Evolutionary conservation across 768 basidiomycete genomes (phyloP), one percentile per base, ranked within the genome.

Genomic region (Leucosporidium yakuticum): DNA sequence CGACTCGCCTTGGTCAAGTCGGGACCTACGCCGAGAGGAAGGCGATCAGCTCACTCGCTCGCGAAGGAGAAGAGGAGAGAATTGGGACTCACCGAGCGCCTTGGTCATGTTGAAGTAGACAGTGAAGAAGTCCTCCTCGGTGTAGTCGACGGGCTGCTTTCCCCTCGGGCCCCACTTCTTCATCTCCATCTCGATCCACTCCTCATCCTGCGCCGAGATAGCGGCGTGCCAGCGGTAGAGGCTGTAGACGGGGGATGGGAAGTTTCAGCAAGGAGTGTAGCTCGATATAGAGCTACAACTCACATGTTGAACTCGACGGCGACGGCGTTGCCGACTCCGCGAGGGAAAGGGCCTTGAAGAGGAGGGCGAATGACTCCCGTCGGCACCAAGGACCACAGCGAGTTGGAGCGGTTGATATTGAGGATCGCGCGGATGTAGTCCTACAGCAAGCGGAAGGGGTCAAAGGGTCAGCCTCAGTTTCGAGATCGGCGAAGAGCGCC

Each of bases 181-280:
- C 39, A 44, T 44, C 39, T 44, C 77, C 25, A 73, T 69, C 59
- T 79, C 76, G 20, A 78, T 76, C 79, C 80, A 81, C 17, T 70
- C 4, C 54, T 79, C 76, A 69, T 79, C 78, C 20, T 70, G 58
- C 49, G 65, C 31, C 8, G 78, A 77, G n/a, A 78, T 78, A 50
- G 73, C 75, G 7, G 76, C 76, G 66, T 78, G 81, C 79, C 78
- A 81, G 70, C 80, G 76, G 62, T 76, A 77, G 48, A 77, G 69
- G 19, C 74, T 48, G 64, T 75, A 32, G 65, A 57, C 48, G 25
- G 19, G 36, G 44, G 56, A 29, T 6, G 15, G 12, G 25, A n/a
- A 29, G 34, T 4, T 17, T 25, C 55, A 62, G 29, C 4, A 20
- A 8, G 39, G 6, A 12, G 8, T 44, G 8, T 44, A 44, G 8